phyloP scores from a whole-genome alignment of 257 asterid genomes.

The Handroanthus guayacan region DNA sequence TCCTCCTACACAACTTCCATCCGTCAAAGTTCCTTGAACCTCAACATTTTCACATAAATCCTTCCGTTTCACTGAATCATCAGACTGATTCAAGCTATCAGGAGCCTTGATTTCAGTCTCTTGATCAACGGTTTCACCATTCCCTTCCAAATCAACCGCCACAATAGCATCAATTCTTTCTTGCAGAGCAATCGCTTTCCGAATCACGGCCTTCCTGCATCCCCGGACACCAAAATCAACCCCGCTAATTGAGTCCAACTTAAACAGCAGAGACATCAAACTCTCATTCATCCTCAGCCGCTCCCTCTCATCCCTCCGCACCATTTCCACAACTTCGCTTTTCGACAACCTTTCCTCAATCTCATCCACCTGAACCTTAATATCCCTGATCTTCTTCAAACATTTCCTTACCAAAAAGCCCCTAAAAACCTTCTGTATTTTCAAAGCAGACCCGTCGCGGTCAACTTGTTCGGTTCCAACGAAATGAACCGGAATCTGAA shows the following conservation, averaged over 20 bases:
- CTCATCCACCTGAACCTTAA: slow-evolving; percentile 62
- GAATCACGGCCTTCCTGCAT: slow-evolving; percentile 69
- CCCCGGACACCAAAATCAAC: slow-evolving; percentile 68
- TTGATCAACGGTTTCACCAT: slow-evolving; percentile 21
- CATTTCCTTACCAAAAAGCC: slow-evolving; percentile 70
- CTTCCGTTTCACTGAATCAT: neutral
- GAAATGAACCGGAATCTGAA: slow-evolving; percentile 71
- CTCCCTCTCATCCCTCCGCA: slow-evolving; percentile 56
- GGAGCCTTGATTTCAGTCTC: slow-evolving; percentile 11
- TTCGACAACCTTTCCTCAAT: slow-evolving; percentile 54
- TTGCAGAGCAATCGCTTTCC: slow-evolving; percentile 72
- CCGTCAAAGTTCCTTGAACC: neutral
- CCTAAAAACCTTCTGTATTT: slow-evolving; percentile 78
- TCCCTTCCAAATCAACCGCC: slow-evolving; percentile 11
- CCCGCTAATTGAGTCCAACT: slow-evolving; percentile 72
- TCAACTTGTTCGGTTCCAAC: slow-evolving; percentile 44
- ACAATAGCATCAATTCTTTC: slow-evolving; percentile 66
- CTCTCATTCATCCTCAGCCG: slow-evolving; percentile 68
- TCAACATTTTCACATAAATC: neutral
- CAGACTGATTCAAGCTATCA: neutral
- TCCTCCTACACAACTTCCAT: neutral
- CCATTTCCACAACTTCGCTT: slow-evolving; percentile 48
- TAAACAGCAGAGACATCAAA: slow-evolving; percentile 72
- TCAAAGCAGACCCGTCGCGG: slow-evolving; percentile 58
- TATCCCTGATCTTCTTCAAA: slow-evolving; percentile 56